These are phyloP conservation scores for Dioszegia hungarica DNA, from an alignment of 768 basidiomycete species.

Conservation along the genomic window DNA sequence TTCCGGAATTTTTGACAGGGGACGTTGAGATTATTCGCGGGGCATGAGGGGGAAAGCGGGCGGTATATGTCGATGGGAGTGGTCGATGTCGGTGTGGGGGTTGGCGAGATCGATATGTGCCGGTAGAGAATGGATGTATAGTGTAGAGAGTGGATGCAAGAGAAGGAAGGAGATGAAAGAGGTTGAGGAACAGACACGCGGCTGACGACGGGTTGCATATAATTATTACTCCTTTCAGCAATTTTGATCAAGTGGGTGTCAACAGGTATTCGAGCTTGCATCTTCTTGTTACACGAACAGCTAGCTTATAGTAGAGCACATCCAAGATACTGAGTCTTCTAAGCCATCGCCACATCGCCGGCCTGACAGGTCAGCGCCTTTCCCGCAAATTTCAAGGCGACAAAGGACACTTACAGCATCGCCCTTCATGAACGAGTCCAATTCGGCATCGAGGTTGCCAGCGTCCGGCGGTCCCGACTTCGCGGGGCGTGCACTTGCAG, in stretches of 20 bases:
- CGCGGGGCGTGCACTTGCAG: slow-evolving; percentile 42
- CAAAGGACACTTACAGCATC: slow-evolving; percentile 20
- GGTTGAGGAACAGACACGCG: background rate
- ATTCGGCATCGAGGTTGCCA: slow-evolving; percentile 78
- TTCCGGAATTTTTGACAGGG: no score
- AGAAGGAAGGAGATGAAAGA: background rate
- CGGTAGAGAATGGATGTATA: background rate
- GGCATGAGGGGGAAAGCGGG: background rate
- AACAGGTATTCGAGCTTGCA: no score
- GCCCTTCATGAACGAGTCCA: slow-evolving; percentile 56
- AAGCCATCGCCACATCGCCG: slow-evolving; percentile 12
- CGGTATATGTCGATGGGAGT: background rate
- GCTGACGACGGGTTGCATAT: no score
- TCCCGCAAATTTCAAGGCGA: background rate
- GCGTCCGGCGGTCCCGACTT: slow-evolving; percentile 60
- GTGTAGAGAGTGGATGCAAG: background rate
- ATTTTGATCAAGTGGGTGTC: no score
- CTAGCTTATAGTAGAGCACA: no score
- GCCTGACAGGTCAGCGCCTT: background rate
- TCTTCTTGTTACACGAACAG: no score
- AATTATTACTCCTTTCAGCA: background rate
- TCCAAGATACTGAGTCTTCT: background rate
- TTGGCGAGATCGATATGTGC: background rate
- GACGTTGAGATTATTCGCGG: background rate
- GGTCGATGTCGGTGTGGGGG: background rate